Evolutionary conservation across 495 filamentous ascomycete species (phyloP), one percentile per base, ranked within the genome.

Genomic region (Podospora fimiseda): DNA sequence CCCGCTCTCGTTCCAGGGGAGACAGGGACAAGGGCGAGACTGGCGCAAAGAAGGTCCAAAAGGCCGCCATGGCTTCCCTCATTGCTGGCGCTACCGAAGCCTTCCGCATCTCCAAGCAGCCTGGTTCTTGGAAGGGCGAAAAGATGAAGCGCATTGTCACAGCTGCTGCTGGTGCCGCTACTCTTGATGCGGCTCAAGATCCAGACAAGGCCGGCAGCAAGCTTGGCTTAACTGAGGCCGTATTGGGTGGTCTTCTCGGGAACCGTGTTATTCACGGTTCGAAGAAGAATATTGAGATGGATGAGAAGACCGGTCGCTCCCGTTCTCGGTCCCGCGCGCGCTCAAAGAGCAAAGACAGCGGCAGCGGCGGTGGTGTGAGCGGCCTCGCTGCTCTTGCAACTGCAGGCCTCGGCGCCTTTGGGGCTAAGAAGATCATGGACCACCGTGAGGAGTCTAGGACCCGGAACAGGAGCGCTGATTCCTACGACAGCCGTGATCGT

Each of bases 101-200:
- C 22, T 94, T 94, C 77, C 82, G 87, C 33, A 78, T 84, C 36
- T 87, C 89, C 63, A 94, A 93, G 59, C 85, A 89, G 43, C 86
- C 87, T 0, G 90, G 90, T 44, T 79, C 81, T 16, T 94, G 88
- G 87, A 84, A 79, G 30, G 90, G 90, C 42, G 82, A 84, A 24
- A 95, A 95, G 68, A 88, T 88, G 51, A 89, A 87, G 68, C 86
- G 90, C 36, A 81, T 96, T 54, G 77, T 94, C 16, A 95, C 90
- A 20, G 90, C 90, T 16, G 90, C 90, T 15, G 78, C 92, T 24
- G 81, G 86, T 60, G 89, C 90, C 41, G 90, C 86, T 59, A 85
- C 89, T 23, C 83, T 94, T 52, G 88, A 94, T 67, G 85, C 85
- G 19, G 77, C 90, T 48, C 80, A 80, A 37, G 80, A 92, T 55